phyloP scores from a whole-genome alignment of 2,329 filamentous ascomycete genomes.

The Fusarium stilboides region DNA sequence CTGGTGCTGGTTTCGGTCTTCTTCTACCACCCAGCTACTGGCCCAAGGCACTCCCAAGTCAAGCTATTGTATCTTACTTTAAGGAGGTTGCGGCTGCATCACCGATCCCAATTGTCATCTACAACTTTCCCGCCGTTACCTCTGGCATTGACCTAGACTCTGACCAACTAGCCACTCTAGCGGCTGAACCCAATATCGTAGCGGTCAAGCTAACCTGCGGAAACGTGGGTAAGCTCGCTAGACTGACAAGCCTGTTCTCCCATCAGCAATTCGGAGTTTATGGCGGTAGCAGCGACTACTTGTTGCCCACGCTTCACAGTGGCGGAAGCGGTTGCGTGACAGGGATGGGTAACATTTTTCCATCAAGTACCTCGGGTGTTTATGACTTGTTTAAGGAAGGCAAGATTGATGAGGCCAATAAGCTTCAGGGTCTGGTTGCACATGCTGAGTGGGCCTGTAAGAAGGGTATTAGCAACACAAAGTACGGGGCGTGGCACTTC shows the following conservation, averaged over 20 bases:
- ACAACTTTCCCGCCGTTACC: conserved; percentile 78
- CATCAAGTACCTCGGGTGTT: conserved; percentile 57
- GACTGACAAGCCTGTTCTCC: conserved; percentile 60
- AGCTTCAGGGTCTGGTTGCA: conserved; percentile 60
- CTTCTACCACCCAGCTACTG: conserved; percentile 85
- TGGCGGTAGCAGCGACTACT: conserved; percentile 61
- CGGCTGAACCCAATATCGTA: conserved; percentile 75
- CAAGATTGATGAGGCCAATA: conserved; percentile 55
- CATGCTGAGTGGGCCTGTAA: conserved; percentile 67
- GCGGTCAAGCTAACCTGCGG: conserved; percentile 79
- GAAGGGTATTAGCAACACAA: conserved; percentile 63
- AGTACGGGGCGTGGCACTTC: conserved; percentile 62
- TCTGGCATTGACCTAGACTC: conserved; percentile 76
- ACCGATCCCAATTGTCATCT: conserved; percentile 77
- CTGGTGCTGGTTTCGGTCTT: conserved; percentile 81
- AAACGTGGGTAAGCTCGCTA: conserved; percentile 78
- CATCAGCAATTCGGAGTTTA: conserved; percentile 60
- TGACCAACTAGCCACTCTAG: conserved; percentile 71
- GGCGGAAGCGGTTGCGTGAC: conserved; percentile 62
- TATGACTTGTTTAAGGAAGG: conserved; percentile 60
- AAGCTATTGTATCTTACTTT: conserved; percentile 75
- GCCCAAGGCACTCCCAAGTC: conserved; percentile 65
- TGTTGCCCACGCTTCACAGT: conserved; percentile 58
- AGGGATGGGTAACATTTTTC: conserved; percentile 64
- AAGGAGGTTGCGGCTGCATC: conserved; percentile 71